Percentiles rank a stretch among this genome's conserved stretches.
Evolutionary conservation across 345 rosid species (phyloP).

Genomic region (Conringia planisiliqua): DNA sequence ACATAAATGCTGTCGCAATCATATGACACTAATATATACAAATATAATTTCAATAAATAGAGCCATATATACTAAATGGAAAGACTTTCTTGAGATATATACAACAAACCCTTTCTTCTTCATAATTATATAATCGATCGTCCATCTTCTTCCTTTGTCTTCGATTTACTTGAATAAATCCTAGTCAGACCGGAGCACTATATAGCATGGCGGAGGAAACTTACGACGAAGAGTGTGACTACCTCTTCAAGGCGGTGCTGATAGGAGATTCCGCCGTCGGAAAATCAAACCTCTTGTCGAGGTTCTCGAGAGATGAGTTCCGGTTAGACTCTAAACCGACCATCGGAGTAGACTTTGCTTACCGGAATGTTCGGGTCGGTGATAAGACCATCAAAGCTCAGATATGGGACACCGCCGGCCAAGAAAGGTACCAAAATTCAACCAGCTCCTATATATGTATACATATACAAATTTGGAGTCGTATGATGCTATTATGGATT

Average conservation of each 20-base stretch:
- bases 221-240: conserved; percentile 82
- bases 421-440: conserved; percentile 60
- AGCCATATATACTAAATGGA: conserved; percentile 5
- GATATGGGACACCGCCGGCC: conserved; percentile 94
- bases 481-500: neutral
- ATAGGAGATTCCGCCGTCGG: conserved; percentile 86
- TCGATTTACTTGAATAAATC: neutral
- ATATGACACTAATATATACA: neutral
- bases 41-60: neutral
- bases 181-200: neutral
- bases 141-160: neutral
- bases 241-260: conserved; percentile 76
- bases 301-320: conserved; percentile 71
- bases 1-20: conserved; percentile 6
- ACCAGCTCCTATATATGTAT: neutral
- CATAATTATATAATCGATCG: neutral
- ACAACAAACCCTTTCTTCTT: neutral
- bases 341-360: conserved; percentile 87
- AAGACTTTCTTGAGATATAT: neutral
- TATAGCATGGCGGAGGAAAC: conserved; percentile 46
- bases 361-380: conserved; percentile 54
- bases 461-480: neutral
- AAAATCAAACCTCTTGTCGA: conserved; percentile 78
- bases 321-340: conserved; percentile 88
- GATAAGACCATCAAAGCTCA: conserved; percentile 84